Base-by-base conservation (phyloP, 257 asterid genomes). In the Cynanchum wilfordii region DNA sequence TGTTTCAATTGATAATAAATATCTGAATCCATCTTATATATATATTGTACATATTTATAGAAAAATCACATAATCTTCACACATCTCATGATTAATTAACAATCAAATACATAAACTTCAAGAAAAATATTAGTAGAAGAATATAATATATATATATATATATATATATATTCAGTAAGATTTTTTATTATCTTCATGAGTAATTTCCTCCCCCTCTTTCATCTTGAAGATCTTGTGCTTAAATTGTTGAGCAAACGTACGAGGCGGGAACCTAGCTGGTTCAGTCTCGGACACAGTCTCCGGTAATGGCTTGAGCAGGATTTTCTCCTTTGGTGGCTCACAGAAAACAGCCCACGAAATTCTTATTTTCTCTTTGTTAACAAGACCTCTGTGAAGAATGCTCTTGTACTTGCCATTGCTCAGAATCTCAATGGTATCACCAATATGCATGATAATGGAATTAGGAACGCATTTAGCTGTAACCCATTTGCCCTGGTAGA, bases 301-400 rank as follows among this genome's bases (percentile, higher is more conserved):
- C 7, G 93, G 89, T 80, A 91, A 74, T 19, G 97, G 97, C 83
- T 82, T 75, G 1, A 91, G 89, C 10, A 87, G 30, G 56, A 91
- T 88, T 25, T 81, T 89, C 16, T 91, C 97, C 87, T 88, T 91
- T 0, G 96, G 96, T 38, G 97, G 97, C 72, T 93, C 96, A 49
- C 93, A 88, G 72, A 93, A 91, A 70, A 87, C 89, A 0, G 96
- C 95, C 97, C 97, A 94, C 10, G 98, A 91, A 70, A 94, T 83
- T 83, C 97, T 81, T 4, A 88, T 90, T 78, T 77, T 94, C 73
- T 91, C 93, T 77, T 85, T 89, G 65, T 91, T 94, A 79, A 91
- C 98, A 24, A 88, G 78, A 20, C 96, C 96, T 38, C 98, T 81
- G 47, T 94, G 98, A 16, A 89, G 87, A 52, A 89, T 88, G 74